Conservation (phyloP, 1,139 yeast genomes). For the Debaryomycetaceae sp. region DNA sequence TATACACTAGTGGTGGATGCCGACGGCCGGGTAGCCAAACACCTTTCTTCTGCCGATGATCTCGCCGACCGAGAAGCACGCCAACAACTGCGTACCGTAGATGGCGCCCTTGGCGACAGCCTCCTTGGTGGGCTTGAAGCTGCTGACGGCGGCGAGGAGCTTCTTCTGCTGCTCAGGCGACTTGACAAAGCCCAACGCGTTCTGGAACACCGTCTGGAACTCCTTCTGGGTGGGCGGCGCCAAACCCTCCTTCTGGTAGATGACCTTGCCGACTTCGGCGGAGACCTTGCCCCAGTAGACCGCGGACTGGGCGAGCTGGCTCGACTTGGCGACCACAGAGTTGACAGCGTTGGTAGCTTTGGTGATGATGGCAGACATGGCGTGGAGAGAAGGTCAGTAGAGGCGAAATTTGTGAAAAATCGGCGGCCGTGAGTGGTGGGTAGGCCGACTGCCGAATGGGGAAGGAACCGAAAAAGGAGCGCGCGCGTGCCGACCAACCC, state of each 20-base stretch:
- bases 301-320: slow-evolving; percentile 44
- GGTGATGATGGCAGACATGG: slow-evolving; percentile 47
- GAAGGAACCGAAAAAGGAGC: slow-evolving; percentile 9
- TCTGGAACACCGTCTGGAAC: slow-evolving; percentile 71
- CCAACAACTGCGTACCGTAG: slow-evolving; percentile 78
- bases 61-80: slow-evolving; percentile 93
- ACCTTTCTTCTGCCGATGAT: slow-evolving; percentile 92
- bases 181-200: slow-evolving; percentile 34
- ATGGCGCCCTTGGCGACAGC: slow-evolving; percentile 66
- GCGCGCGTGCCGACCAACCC: slow-evolving; percentile 3
- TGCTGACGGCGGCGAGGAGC: slow-evolving; percentile 35
- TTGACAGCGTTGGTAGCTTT: slow-evolving; percentile 45
- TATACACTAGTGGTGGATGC: slow-evolving; percentile 26
- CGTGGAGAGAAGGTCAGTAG: slow-evolving; percentile 13
- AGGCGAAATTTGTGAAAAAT: neutral
- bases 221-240: slow-evolving; percentile 85
- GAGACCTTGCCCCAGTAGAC: slow-evolving; percentile 89
- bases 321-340: slow-evolving; percentile 33
- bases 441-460: slow-evolving; percentile 22
- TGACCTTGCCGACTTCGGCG: slow-evolving; percentile 83
- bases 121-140: slow-evolving; percentile 52
- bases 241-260: slow-evolving; percentile 86
- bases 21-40: slow-evolving; percentile 71
- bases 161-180: slow-evolving; percentile 46
- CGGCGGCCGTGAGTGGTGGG: slow-evolving; percentile 6